Evolutionary conservation across 495 filamentous ascomycete genomes (phyloP).

Genomic region (Parachaetomium inaequale): DNA sequence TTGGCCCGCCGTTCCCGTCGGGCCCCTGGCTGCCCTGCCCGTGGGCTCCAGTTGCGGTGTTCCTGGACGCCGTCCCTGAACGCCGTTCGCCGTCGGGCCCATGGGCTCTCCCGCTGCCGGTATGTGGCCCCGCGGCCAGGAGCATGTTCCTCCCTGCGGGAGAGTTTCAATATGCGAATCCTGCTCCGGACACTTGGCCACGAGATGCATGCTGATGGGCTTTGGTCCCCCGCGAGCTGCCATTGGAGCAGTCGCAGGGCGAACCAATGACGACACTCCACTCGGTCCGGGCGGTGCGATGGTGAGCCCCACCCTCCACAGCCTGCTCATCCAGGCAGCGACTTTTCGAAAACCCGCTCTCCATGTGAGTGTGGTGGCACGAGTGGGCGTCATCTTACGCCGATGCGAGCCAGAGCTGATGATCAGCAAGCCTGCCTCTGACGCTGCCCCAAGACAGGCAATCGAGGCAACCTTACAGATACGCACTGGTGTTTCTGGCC

Average conservation of each 20-base stretch:
- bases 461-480: no score
- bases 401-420: not conserved
- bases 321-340: constrained; percentile 1
- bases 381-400: not conserved
- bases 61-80: not conserved
- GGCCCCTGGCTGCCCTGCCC: not conserved
- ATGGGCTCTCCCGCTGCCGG: not conserved
- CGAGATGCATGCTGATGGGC: not conserved
- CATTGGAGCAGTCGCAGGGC: not conserved
- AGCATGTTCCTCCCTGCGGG: no score
- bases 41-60: no score
- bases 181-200: not conserved
- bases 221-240: not conserved
- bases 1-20: constrained; percentile 7
- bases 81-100: not conserved
- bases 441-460: no score
- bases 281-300: not conserved
- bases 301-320: constrained; percentile 7
- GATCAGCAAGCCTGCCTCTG: not conserved
- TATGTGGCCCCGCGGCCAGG: not conserved
- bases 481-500: no score
- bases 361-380: not conserved
- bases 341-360: not conserved
- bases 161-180: not conserved
- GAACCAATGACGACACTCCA: not conserved